These are phyloP conservation scores for Moesziomyces sp. DNA, from an alignment of 1,284 basidiomycete genomes.

Conservation along the genomic window DNA sequence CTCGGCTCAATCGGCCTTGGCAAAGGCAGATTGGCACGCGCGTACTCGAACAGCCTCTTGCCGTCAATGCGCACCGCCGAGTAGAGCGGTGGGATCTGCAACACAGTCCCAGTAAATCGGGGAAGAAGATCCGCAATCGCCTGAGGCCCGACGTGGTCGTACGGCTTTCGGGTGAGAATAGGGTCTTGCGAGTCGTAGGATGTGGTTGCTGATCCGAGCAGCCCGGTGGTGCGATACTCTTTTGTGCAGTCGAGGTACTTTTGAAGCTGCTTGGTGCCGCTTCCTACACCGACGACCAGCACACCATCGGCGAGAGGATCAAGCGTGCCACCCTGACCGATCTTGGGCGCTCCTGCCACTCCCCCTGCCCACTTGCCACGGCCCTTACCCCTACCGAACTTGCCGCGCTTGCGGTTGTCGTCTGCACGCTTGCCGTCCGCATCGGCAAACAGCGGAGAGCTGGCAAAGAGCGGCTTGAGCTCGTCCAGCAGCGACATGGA, in stretches of 20 bases:
- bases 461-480: constrained; percentile 81
- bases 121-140: constrained; percentile 73
- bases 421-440: constrained; percentile 70
- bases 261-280: constrained; percentile 87
- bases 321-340: constrained; percentile 92
- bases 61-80: constrained; percentile 99
- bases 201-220: constrained; percentile 94
- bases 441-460: constrained; percentile 79
- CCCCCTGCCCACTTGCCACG: constrained; percentile 48
- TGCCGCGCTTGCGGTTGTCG: constrained; percentile 48
- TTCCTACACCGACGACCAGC: constrained; percentile 84
- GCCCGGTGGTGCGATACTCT: constrained; percentile 84
- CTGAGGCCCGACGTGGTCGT: constrained; percentile 80
- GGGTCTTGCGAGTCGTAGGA: constrained; percentile 87
- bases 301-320: constrained; percentile 97
- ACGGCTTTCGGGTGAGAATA: constrained; percentile 72
- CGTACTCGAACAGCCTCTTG: constrained; percentile 94
- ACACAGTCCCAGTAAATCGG: constrained; percentile 86
- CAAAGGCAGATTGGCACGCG: constrained; percentile 85
- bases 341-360: constrained; percentile 71
- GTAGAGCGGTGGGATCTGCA: constrained; percentile 77
- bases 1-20: constrained; percentile 91
- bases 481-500: constrained; percentile 91
- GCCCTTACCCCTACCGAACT: constrained; percentile 48
- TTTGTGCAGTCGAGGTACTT: constrained; percentile 91